Percentiles rank a stretch among this genome's conserved stretches.
Evolutionary conservation across 2,329 filamentous ascomycete genomes (phyloP).

Genomic region (Aspergillaceae sp.): DNA sequence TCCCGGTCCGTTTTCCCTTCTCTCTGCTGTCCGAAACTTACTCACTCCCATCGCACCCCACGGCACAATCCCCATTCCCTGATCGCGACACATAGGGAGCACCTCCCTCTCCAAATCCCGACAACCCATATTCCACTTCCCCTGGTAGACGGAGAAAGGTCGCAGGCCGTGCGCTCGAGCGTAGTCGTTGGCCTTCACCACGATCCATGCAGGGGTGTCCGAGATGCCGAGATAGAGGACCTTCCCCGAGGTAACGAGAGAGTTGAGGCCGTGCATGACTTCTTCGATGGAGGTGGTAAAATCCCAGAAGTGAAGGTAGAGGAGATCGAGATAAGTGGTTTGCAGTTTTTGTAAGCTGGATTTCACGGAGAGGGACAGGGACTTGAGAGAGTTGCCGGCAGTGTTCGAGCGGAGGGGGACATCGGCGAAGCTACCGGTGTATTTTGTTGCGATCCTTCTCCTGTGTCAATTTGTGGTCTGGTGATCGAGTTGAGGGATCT

Average conservation of each 20-base stretch:
- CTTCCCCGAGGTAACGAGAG: slow-evolving; percentile 52
- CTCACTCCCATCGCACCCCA: slow-evolving; percentile 4
- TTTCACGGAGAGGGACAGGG: slow-evolving; percentile 19
- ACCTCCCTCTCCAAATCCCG: slow-evolving; percentile 64
- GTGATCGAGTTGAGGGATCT: neutral
- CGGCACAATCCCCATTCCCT: slow-evolving; percentile 44
- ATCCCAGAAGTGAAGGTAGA: slow-evolving; percentile 48
- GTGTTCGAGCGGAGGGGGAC: slow-evolving; percentile 22
- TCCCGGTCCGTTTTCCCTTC: slow-evolving; percentile 16
- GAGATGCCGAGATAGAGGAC: slow-evolving; percentile 60
- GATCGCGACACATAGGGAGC: slow-evolving; percentile 54
- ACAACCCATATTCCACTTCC: slow-evolving; percentile 51
- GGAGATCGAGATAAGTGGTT: slow-evolving; percentile 31
- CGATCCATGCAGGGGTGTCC: slow-evolving; percentile 60
- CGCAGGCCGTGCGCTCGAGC: slow-evolving; percentile 61
- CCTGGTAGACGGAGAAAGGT: slow-evolving; percentile 62
- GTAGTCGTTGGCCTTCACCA: slow-evolving; percentile 44
- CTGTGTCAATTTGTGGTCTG: neutral
- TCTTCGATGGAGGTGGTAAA: slow-evolving; percentile 57
- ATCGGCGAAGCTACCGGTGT: slow-evolving; percentile 30
- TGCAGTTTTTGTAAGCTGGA: slow-evolving; percentile 23
- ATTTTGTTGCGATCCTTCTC: slow-evolving; percentile 44
- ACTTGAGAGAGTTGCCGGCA: slow-evolving; percentile 29
- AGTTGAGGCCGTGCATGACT: slow-evolving; percentile 59
- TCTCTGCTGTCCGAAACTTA: slow-evolving; percentile 36